A percentile compares a stretch with the other conserved stretches of the same genome.
Conservation (phyloP, 2,329 filamentous ascomycete genomes). For the Clarireedia monteithiana region DNA sequence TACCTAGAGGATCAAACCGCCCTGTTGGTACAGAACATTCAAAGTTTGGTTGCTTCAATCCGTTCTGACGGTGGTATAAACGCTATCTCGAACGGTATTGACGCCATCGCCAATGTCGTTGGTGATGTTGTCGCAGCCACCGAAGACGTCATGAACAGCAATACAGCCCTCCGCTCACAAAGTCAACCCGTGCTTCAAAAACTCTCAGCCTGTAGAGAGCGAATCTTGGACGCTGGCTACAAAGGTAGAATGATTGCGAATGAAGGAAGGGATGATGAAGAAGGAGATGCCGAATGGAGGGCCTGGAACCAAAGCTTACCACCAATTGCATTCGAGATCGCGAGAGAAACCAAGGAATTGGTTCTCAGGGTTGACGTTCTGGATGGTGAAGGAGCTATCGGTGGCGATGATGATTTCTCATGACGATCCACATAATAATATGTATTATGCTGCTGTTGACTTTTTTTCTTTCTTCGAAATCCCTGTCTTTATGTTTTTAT, state of each 20-base stretch:
- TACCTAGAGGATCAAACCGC: slow-evolving; percentile 81
- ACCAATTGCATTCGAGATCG: slow-evolving; percentile 81
- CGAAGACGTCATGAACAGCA: slow-evolving; percentile 46
- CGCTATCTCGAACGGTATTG: slow-evolving; percentile 62
- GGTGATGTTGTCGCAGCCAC: slow-evolving; percentile 62
- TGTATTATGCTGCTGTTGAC: neutral
- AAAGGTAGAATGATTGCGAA: slow-evolving; percentile 53
- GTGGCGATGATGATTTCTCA: slow-evolving; percentile 23
- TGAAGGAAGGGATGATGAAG: slow-evolving; percentile 42
- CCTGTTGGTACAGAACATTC: slow-evolving; percentile 69
- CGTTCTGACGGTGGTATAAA: slow-evolving; percentile 56
- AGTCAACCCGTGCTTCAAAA: slow-evolving; percentile 44
- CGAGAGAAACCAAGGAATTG: slow-evolving; percentile 71
- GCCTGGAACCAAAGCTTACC: slow-evolving; percentile 65
- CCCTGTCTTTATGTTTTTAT: no score
- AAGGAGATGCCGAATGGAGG: slow-evolving; percentile 48
- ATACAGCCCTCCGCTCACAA: slow-evolving; percentile 43
- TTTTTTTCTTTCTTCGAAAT: neutral
- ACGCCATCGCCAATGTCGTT: slow-evolving; percentile 62
- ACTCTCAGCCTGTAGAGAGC: slow-evolving; percentile 55
- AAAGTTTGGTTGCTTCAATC: slow-evolving; percentile 68
- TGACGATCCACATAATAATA: neutral
- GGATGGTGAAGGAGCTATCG: slow-evolving; percentile 19
- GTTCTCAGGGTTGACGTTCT: slow-evolving; percentile 40
- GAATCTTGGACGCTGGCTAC: slow-evolving; percentile 55